Evolutionary conservation across 1,284 basidiomycete species (phyloP).

Genomic region (Marasmius oreades): DNA sequence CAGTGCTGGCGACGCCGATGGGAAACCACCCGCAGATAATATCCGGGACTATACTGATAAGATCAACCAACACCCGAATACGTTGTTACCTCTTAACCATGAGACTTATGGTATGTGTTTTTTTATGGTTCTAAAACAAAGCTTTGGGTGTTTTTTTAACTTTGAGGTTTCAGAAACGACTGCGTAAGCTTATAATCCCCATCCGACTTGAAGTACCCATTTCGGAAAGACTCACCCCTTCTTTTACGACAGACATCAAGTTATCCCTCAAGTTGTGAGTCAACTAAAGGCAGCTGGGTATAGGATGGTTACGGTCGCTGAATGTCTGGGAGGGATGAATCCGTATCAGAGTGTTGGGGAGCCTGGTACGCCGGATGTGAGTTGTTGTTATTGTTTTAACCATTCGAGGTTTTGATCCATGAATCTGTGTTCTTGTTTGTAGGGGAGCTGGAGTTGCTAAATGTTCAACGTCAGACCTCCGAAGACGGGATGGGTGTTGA

Average conservation of each 20-base stretch:
- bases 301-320: not conserved
- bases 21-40: not conserved
- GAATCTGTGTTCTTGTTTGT: too few relatives aligned
- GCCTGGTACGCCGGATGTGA: not conserved
- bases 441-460: not conserved
- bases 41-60: not conserved
- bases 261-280: not conserved
- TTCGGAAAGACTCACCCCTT: too few relatives aligned
- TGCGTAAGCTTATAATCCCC: too few relatives aligned
- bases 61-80: not conserved
- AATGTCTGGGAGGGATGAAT: not conserved
- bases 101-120: not conserved
- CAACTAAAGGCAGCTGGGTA: not conserved
- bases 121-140: not conserved
- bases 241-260: too few relatives aligned
- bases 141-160: too few relatives aligned
- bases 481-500: too few relatives aligned
- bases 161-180: too few relatives aligned
- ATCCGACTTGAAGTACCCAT: too few relatives aligned
- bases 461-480: too few relatives aligned
- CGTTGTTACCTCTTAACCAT: conserved; percentile 4
- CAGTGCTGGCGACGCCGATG: not conserved
- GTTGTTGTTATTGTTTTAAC: not conserved
- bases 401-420: not conserved
- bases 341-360: not conserved